phyloP scores from a whole-genome alignment of 495 filamentous ascomycete genomes.

The Penicillium robsamsonii region DNA sequence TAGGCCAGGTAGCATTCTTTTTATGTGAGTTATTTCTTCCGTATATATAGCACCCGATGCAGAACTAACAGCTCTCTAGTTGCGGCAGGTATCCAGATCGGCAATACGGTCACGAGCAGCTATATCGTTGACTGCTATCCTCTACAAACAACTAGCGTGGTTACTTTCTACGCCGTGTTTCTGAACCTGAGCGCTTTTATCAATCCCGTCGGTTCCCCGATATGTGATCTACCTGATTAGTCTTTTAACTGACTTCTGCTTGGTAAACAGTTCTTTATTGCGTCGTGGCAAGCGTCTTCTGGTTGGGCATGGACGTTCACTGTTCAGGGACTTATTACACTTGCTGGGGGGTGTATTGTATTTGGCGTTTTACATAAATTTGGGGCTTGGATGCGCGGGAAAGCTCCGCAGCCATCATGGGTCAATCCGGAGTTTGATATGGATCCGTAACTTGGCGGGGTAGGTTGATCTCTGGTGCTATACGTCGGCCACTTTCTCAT shows the following conservation, averaged over 20 bases:
- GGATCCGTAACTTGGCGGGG: neutral
- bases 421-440: conserved; percentile 47
- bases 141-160: conserved; percentile 55
- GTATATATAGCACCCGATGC: neutral
- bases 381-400: conserved; percentile 36
- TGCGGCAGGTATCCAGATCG: conserved; percentile 60
- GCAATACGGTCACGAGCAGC: conserved; percentile 54
- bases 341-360: conserved; percentile 41
- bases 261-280: conserved; percentile 52
- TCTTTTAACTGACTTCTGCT: neutral
- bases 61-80: conserved; percentile 31
- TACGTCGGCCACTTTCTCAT: no score
- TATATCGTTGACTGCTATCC: conserved; percentile 62
- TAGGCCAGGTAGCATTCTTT: conserved; percentile 60
- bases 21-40: conserved; percentile 28
- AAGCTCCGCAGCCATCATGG: conserved; percentile 34
- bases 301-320: conserved; percentile 61
- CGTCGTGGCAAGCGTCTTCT: conserved; percentile 47
- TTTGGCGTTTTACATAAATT: conserved; percentile 47
- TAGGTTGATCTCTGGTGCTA: no score
- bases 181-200: conserved; percentile 55
- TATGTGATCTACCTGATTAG: neutral
- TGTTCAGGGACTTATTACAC: conserved; percentile 50
- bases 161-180: conserved; percentile 61
- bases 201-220: conserved; percentile 36